Evolutionary conservation across 202 grass and related monocot genomes (phyloP).

Genomic region (Digitaria exilis): DNA sequence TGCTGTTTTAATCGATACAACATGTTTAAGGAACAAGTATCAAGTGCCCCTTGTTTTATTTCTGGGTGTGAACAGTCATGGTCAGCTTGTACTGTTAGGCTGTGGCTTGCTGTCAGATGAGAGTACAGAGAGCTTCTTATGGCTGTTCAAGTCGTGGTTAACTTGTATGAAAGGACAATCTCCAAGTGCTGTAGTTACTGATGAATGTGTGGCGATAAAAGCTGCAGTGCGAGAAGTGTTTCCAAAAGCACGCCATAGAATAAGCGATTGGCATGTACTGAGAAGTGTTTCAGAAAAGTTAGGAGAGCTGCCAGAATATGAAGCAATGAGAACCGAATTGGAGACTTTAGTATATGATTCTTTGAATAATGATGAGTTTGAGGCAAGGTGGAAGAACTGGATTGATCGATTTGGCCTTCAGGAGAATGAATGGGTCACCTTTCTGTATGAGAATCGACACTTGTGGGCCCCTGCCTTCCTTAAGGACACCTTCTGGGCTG

Average conservation of each 20-base stretch:
- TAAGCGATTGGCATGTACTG: slow-evolving; percentile 67
- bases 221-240: slow-evolving; percentile 63
- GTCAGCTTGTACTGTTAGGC: slow-evolving; percentile 64
- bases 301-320: slow-evolving; percentile 48
- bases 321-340: slow-evolving; percentile 54
- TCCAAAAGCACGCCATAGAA: slow-evolving; percentile 57
- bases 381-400: slow-evolving; percentile 70
- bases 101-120: slow-evolving; percentile 74
- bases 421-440: slow-evolving; percentile 66
- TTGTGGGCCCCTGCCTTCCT: slow-evolving; percentile 81
- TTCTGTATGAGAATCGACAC: slow-evolving; percentile 77
- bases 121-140: slow-evolving; percentile 66
- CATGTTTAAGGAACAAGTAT: slow-evolving; percentile 60
- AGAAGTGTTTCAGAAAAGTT: slow-evolving; percentile 63
- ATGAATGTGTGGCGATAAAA: slow-evolving; percentile 57
- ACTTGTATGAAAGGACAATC: slow-evolving; percentile 67
- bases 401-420: slow-evolving; percentile 56
- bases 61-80: slow-evolving; percentile 62
- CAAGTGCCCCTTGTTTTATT: slow-evolving; percentile 56
- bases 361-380: slow-evolving; percentile 68
- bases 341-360: slow-evolving; percentile 64
- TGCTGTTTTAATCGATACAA: slow-evolving; percentile 58
- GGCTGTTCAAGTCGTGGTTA: slow-evolving; percentile 69
- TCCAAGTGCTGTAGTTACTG: slow-evolving; percentile 71
- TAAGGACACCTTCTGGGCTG: slow-evolving; percentile 86